Base-by-base conservation (phyloP, 805 yeast species). In the Candida patagonica region DNA sequence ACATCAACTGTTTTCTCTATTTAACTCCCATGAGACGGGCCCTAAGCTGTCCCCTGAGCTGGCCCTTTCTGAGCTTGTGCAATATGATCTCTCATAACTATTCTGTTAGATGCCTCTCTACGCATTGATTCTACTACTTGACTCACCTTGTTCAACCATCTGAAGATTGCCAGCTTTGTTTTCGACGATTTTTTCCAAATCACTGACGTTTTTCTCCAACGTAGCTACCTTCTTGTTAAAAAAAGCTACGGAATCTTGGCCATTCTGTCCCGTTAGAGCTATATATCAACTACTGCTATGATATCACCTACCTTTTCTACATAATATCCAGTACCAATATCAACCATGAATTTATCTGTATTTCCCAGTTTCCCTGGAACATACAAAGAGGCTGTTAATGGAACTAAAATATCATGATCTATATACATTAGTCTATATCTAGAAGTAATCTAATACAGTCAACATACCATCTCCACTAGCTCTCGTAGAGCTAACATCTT, bases 291-390 rank as follows among this genome's bases (percentile, higher is more conserved):
- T 35, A 26, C 21, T 33, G 19, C 37, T 5, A 16, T 21, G 26
- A 21, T 2, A 5, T 16, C 21, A 22, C 50, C 15, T 26, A 50
- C 56, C 49, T 92, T 92, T 56, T 86, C 95, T 13, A 87, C 88
- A 56, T 73, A 92, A 57, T 92, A 92, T 2, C 97, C 97, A 0
- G 98, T 92, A 26, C 98, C 98, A 20, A 92, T 79, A 56, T 92
- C 98, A 7, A 92, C 95, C 57, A 92, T 67, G 52, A 80, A 92
- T 43, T 71, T 76, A 44, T 78, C 71, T 38, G 71, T 71, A 42
- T 80, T 75, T 32, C 69, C 67, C 38, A 84, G 70, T 40, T 67
- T 73, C 2, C 97, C 98, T 3, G 96, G 95, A 21, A 92, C 80
- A 50, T 92, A 92, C 30, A 92, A 65, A 0, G 96, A 85, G 15